Evolutionary conservation across 1,139 yeast species (phyloP).

Genomic region (Zygosaccharomyces sapae): DNA sequence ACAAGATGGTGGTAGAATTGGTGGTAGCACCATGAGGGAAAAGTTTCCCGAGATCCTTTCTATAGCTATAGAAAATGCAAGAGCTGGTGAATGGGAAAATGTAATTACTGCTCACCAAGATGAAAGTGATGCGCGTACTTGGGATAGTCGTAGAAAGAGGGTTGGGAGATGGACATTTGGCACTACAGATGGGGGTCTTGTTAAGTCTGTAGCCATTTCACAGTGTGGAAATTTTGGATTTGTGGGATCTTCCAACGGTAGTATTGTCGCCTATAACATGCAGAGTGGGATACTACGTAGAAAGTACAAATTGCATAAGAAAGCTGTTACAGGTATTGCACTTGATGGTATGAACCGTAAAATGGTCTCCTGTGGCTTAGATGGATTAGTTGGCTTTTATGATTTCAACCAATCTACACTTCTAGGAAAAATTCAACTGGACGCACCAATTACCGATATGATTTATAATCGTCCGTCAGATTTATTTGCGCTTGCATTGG

Average conservation of each 20-base stretch:
- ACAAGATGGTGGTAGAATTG: slow-evolving; percentile 53
- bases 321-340: slow-evolving; percentile 83
- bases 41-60: slow-evolving; percentile 75
- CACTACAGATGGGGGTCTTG: slow-evolving; percentile 78
- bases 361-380: slow-evolving; percentile 84
- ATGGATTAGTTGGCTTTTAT: slow-evolving; percentile 84
- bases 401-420: slow-evolving; percentile 71
- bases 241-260: slow-evolving; percentile 87
- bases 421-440: slow-evolving; percentile 63
- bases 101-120: slow-evolving; percentile 88
- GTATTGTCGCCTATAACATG: slow-evolving; percentile 82
- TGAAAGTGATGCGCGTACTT: slow-evolving; percentile 80
- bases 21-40: slow-evolving; percentile 47
- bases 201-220: slow-evolving; percentile 74
- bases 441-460: slow-evolving; percentile 74
- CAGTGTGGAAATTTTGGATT: slow-evolving; percentile 94
- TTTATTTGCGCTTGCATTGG: slow-evolving; percentile 78
- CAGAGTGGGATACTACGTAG: slow-evolving; percentile 84
- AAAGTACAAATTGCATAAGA: slow-evolving; percentile 60
- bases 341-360: slow-evolving; percentile 85
- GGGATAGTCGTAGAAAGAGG: slow-evolving; percentile 81
- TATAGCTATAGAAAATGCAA: slow-evolving; percentile 69
- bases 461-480: slow-evolving; percentile 79
- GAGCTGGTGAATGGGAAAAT: slow-evolving; percentile 94
- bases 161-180: slow-evolving; percentile 68